Evolutionary conservation across 2,329 filamentous ascomycete genomes (phyloP).

Genomic region (Teratosphaeria gauchensis): DNA sequence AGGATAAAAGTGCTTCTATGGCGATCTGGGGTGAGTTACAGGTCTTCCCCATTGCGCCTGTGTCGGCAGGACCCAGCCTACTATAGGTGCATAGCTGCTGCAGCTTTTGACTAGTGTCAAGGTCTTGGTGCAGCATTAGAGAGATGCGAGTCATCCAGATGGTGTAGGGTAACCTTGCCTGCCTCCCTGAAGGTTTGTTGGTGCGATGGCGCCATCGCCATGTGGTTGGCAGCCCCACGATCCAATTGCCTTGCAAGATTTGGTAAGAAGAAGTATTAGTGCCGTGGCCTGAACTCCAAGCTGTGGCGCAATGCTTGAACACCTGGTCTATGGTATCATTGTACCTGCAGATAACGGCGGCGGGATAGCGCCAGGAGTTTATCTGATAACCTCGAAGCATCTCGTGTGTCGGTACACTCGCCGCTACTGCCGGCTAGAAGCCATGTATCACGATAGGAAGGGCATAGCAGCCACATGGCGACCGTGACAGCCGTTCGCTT

Average conservation of each 20-base stretch:
- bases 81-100: neutral
- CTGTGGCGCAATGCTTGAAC: neutral
- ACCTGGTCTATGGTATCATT: neutral
- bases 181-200: too few relatives aligned
- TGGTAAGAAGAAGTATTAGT: neutral
- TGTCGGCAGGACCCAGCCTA: too few relatives aligned
- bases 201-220: too few relatives aligned
- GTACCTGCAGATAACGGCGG: neutral
- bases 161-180: too few relatives aligned
- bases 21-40: too few relatives aligned
- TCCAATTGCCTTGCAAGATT: neutral
- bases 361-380: neutral
- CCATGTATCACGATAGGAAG: neutral
- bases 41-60: too few relatives aligned
- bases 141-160: too few relatives aligned
- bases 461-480: neutral
- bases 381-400: neutral
- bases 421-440: neutral
- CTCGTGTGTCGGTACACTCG: neutral
- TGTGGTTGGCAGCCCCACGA: neutral
- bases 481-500: neutral
- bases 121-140: neutral
- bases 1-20: too few relatives aligned
- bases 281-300: too few relatives aligned
- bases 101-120: neutral